Conservation (phyloP, 345 rosid species). For the Sonneratia caseolaris region DNA sequence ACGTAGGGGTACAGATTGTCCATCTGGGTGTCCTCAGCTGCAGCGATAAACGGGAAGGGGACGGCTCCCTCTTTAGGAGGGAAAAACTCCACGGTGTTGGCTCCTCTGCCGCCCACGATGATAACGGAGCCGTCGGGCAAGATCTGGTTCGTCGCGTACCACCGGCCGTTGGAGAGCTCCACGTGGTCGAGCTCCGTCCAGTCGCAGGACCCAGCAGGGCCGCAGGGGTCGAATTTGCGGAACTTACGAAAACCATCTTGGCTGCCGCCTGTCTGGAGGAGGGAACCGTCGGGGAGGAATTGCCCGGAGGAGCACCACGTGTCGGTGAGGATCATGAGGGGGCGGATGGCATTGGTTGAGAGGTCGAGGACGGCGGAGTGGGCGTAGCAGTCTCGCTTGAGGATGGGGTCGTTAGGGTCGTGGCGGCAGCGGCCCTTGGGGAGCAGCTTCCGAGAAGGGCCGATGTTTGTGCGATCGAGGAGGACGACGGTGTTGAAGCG, state of each 20-base stretch:
- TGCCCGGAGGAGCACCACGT: constrained; percentile 82
- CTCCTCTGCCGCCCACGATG: constrained; percentile 57
- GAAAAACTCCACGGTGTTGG: constrained; percentile 52
- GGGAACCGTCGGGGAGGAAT: constrained; percentile 56
- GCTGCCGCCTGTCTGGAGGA: constrained; percentile 73
- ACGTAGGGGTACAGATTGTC: constrained; percentile 86
- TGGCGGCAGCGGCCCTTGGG: constrained; percentile 49
- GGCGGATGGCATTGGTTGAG: constrained; percentile 40
- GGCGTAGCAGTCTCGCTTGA: constrained; percentile 74
- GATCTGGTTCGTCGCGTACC: constrained; percentile 67
- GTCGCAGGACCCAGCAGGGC: constrained; percentile 32
- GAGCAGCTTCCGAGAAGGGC: constrained; percentile 56
- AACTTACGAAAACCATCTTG: constrained; percentile 43
- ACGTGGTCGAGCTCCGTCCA: constrained; percentile 56
- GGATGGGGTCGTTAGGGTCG: constrained; percentile 34
- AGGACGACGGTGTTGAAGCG: constrained; percentile 91
- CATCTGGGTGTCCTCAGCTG: constrained; percentile 68
- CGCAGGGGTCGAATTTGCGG: constrained; percentile 49
- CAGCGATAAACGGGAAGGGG: constrained; percentile 52
- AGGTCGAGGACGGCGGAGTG: constrained; percentile 50
- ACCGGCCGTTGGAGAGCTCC: constrained; percentile 39
- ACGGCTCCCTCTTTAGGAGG: constrained; percentile 54
- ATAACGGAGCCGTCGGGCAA: constrained; percentile 68
- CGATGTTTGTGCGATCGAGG: constrained; percentile 78
- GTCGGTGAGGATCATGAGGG: constrained; percentile 57